These are phyloP conservation scores for Aquilaria sinensis DNA, from an alignment of 345 rosid genomes.

Conservation along the genomic window DNA sequence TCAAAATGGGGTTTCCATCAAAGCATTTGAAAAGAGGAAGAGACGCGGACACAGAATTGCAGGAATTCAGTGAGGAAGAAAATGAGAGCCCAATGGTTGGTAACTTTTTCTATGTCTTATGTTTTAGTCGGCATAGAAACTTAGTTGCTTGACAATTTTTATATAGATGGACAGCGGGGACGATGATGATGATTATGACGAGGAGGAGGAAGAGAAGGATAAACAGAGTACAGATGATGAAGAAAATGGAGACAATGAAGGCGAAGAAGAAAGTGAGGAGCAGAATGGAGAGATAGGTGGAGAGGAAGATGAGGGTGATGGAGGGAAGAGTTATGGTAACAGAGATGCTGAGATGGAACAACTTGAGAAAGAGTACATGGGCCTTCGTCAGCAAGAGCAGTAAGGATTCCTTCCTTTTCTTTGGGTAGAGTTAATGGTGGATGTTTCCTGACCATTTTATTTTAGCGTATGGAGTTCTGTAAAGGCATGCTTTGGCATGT, in stretches of 20 bases:
- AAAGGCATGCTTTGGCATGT: no score
- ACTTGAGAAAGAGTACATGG: slow-evolving; percentile 72
- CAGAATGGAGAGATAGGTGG: background rate
- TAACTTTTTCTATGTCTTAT: background rate
- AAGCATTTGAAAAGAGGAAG: slow-evolving; percentile 29
- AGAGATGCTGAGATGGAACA: slow-evolving; percentile 68
- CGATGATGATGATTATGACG: slow-evolving; percentile 11
- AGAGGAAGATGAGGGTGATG: slow-evolving; percentile 16
- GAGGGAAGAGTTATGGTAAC: slow-evolving; percentile 14
- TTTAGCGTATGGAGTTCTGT: no score
- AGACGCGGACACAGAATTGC: slow-evolving; percentile 21
- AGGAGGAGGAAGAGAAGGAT: slow-evolving; percentile 20
- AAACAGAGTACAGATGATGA: slow-evolving; percentile 13
- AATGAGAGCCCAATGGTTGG: slow-evolving; percentile 11
- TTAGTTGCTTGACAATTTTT: slow-evolving; percentile 3
- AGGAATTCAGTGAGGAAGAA: slow-evolving; percentile 30
- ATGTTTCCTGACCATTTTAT: no score
- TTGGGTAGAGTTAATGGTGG: no score
- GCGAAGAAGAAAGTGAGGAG: slow-evolving; percentile 22
- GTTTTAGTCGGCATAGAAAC: slow-evolving; percentile 4
- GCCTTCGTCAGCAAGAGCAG: slow-evolving; percentile 67
- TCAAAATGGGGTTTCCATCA: slow-evolving; percentile 28
- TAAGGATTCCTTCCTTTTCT: slow-evolving; percentile 24
- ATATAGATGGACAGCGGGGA: slow-evolving; percentile 14
- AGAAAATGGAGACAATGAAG: slow-evolving; percentile 17